Evolutionary conservation across 1,284 basidiomycete species (phyloP).

Genomic region (Schizophyllum commune): DNA sequence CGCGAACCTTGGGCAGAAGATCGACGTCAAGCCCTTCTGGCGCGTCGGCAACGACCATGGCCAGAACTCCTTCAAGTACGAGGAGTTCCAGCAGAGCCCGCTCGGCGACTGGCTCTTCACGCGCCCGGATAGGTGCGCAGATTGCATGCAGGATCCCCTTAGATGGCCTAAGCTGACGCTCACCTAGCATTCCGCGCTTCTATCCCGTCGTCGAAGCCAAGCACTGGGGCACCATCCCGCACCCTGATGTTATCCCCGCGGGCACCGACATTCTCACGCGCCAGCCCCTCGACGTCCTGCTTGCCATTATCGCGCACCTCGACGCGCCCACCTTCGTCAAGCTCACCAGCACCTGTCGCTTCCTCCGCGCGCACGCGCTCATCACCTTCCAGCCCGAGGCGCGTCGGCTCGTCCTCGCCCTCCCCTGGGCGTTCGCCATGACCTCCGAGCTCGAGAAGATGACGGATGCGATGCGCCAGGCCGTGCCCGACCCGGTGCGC

Average conservation of each 20-base stretch:
- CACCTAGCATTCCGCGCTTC: conserved; percentile 18
- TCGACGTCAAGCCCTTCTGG: conserved; percentile 19
- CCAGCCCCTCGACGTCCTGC: conserved; percentile 17
- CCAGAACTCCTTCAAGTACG: conserved; percentile 14
- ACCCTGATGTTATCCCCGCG: neutral
- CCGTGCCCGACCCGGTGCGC: conserved; percentile 14
- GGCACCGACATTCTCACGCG: conserved; percentile 15
- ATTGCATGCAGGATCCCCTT: neutral
- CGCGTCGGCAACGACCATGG: conserved; percentile 4
- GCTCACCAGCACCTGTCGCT: conserved; percentile 19
- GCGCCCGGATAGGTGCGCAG: conserved; percentile 17
- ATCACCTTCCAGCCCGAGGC: conserved; percentile 19
- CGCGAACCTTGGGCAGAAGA: conserved; percentile 13
- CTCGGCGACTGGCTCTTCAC: conserved; percentile 14
- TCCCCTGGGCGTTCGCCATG: conserved; percentile 19
- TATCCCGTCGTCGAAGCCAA: conserved; percentile 6
- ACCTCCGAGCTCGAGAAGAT: conserved; percentile 8
- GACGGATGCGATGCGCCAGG: neutral
- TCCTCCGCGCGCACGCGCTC: conserved; percentile 18
- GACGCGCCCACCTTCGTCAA: conserved; percentile 13
- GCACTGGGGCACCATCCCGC: conserved; percentile 6
- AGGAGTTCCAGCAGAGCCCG: conserved; percentile 7
- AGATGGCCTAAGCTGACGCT: neutral
- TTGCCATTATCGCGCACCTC: conserved; percentile 16
- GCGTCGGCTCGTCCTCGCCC: conserved; percentile 15